Evolutionary conservation across 495 filamentous ascomycete species (phyloP).

Genomic region (Tirmania nivea): DNA sequence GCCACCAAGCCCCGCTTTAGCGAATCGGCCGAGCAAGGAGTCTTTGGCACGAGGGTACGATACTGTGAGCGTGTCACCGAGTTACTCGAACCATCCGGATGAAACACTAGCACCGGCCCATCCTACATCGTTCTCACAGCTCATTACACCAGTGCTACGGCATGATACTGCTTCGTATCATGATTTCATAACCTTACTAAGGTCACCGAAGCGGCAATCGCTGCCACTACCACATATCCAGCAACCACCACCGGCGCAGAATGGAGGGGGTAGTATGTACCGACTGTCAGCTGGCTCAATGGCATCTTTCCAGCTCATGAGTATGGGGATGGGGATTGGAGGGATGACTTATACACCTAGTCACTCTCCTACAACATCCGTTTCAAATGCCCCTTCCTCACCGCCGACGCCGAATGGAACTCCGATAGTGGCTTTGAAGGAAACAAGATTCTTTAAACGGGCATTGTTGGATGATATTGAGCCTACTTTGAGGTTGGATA

Average conservation of each 20-base stretch:
- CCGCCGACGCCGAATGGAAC: constrained; percentile 6
- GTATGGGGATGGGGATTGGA: constrained; percentile 13
- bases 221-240: neutral
- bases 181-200: constrained; percentile 64
- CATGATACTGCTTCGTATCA: constrained; percentile 59
- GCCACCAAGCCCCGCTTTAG: constrained; percentile 42
- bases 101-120: constrained; percentile 52
- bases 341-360: constrained; percentile 10
- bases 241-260: neutral
- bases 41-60: constrained; percentile 26
- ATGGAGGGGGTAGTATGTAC: constrained; percentile 16
- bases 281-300: constrained; percentile 35
- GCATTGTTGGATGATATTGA: constrained; percentile 76
- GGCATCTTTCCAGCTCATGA: constrained; percentile 23
- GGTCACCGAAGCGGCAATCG: constrained; percentile 31
- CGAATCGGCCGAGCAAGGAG: constrained; percentile 18
- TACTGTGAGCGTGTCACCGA: constrained; percentile 26
- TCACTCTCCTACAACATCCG: constrained; percentile 14
- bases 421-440: constrained; percentile 39
- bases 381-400: constrained; percentile 4
- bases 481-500: constrained; percentile 72
- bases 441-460: constrained; percentile 85
- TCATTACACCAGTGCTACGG: constrained; percentile 62
- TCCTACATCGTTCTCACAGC: constrained; percentile 63
- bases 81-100: constrained; percentile 19